These are phyloP conservation scores for Fomitopsis serialis DNA, from an alignment of 768 basidiomycete genomes.

Conservation along the genomic window DNA sequence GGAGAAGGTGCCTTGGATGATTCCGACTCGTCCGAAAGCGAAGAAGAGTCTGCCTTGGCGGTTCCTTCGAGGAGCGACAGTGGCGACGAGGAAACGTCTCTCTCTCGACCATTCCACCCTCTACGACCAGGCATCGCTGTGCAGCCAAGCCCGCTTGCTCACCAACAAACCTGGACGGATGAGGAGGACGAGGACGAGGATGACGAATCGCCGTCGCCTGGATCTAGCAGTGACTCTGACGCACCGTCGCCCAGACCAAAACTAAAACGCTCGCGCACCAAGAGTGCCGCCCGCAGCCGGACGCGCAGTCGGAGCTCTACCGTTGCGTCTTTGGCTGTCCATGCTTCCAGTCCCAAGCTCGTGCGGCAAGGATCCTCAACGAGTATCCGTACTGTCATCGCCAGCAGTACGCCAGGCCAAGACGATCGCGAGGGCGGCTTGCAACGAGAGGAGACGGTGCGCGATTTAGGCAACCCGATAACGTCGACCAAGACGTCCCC, in stretches of 20 bases:
- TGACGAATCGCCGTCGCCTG: conserved; percentile 51
- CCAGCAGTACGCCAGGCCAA: conserved; percentile 37
- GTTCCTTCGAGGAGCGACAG: conserved; percentile 29
- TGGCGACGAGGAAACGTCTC: conserved; percentile 17
- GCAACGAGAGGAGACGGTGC: conserved; percentile 14
- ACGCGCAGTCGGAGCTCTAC: conserved; percentile 62
- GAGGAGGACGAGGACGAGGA: conserved; percentile 43
- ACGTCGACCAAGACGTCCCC: conserved; percentile 1
- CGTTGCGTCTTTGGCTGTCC: conserved; percentile 52
- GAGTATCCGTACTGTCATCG: conserved; percentile 70
- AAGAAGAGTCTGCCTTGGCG: conserved; percentile 17
- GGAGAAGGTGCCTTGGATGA: conserved; percentile 78
- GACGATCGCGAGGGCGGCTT: conserved; percentile 12
- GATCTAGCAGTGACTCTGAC: conserved; percentile 57
- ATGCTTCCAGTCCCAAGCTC: conserved; percentile 22
- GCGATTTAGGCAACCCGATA: conserved; percentile 4
- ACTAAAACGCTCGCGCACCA: background rate
- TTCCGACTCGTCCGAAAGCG: conserved; percentile 55
- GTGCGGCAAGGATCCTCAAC: conserved; percentile 51
- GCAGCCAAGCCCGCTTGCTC: conserved; percentile 65
- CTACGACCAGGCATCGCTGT: conserved; percentile 25
- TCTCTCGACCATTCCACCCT: conserved; percentile 2
- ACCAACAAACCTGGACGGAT: conserved; percentile 47
- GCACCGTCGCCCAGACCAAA: conserved; percentile 28
- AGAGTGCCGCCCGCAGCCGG: conserved; percentile 16